Percentiles rank a stretch among this genome's conserved stretches.
Evolutionary conservation across 2,329 filamentous ascomycete species (phyloP).

Genomic region (Exophiala sp.): DNA sequence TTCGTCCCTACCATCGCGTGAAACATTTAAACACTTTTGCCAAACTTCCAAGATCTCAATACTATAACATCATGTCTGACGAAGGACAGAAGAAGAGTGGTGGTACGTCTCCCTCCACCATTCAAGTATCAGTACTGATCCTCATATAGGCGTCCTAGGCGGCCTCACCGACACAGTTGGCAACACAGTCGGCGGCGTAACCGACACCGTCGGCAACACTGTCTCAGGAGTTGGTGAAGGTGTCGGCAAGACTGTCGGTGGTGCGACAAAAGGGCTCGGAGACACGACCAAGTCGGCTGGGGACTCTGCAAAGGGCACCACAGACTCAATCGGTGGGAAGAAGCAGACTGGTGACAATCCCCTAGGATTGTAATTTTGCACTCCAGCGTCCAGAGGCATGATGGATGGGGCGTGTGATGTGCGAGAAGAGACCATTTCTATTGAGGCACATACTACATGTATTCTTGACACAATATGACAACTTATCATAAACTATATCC

Average conservation of each 20-base stretch:
- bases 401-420: not conserved
- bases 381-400: not conserved
- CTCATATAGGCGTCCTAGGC: constrained; percentile 21
- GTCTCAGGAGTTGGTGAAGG: constrained; percentile 32
- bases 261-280: constrained; percentile 22
- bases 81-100: constrained; percentile 21
- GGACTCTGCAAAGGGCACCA: constrained; percentile 14
- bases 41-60: not conserved
- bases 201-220: constrained; percentile 31
- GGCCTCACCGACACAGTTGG: constrained; percentile 35
- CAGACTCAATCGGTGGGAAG: constrained; percentile 25
- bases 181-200: constrained; percentile 30
- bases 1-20: not conserved
- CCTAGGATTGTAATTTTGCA: constrained; percentile 22
- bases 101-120: constrained; percentile 11
- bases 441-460: too few relatives aligned
- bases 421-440: too few relatives aligned
- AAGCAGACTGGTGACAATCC: constrained; percentile 30
- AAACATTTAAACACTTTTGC: not conserved
- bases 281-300: constrained; percentile 23
- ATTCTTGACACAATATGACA: too few relatives aligned
- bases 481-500: too few relatives aligned
- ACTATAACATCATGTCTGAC: constrained; percentile 9
- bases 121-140: not conserved
- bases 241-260: constrained; percentile 29